Evolutionary conservation across 768 basidiomycete genomes (phyloP).

Genomic region (Galerina sulciceps): DNA sequence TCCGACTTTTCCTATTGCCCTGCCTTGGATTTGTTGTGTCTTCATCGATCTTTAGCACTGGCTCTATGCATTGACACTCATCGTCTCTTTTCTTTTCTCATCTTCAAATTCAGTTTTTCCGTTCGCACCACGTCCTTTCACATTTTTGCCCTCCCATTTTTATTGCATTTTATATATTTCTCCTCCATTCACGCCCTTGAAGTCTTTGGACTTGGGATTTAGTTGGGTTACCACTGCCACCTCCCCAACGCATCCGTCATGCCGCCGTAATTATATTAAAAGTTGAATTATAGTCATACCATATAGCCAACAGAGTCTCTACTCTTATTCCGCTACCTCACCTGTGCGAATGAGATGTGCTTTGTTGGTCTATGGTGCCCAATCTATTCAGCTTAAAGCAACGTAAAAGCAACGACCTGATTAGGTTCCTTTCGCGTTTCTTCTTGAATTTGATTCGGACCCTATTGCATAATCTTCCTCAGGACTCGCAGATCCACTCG

Average conservation of each 20-base stretch:
- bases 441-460: too few species aligned
- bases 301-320: slow-evolving; percentile 5
- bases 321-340: background rate
- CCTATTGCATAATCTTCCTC: too few species aligned
- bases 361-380: slow-evolving; percentile 1
- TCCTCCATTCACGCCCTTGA: background rate
- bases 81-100: background rate
- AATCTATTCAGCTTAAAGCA: background rate
- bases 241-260: background rate
- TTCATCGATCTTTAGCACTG: background rate
- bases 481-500: too few species aligned
- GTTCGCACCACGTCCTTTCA: background rate
- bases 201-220: background rate
- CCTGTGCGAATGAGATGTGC: slow-evolving; percentile 3
- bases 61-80: background rate
- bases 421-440: too few species aligned
- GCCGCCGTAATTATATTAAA: slow-evolving; percentile 5
- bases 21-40: background rate
- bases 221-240: background rate
- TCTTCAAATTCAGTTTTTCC: background rate
- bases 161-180: background rate
- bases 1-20: background rate
- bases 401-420: too few species aligned
- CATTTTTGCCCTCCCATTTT: background rate
- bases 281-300: slow-evolving; percentile 3